Evolutionary conservation across 2,329 filamentous ascomycete genomes (phyloP).

Genomic region (Trichoderma sp.): DNA sequence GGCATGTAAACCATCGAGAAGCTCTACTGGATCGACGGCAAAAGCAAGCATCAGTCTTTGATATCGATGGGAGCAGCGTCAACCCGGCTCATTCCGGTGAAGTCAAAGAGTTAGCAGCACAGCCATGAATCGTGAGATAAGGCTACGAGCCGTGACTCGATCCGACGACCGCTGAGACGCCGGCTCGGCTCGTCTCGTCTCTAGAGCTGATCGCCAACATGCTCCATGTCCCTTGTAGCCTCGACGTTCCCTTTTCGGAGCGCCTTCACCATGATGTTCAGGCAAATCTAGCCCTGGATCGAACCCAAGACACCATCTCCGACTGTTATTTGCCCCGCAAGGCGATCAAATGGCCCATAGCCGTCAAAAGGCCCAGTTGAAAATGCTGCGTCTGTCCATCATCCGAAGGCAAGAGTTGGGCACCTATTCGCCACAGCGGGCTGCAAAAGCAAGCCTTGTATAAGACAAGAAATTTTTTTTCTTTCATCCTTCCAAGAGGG

Average conservation of each 20-base stretch:
- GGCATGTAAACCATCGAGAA: background rate
- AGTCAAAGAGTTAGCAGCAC: background rate
- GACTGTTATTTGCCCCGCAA: background rate
- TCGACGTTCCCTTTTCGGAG: background rate
- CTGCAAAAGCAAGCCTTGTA: background rate
- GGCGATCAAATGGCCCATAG: background rate
- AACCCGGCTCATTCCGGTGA: background rate
- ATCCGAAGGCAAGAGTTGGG: background rate
- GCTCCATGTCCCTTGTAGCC: background rate
- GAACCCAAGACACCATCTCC: background rate
- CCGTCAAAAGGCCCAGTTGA: background rate
- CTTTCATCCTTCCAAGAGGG: background rate
- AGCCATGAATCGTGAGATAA: background rate
- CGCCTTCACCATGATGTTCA: slow-evolving; percentile 5
- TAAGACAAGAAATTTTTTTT: background rate
- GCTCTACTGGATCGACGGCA: background rate
- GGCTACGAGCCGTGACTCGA: background rate
- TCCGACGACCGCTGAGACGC: background rate
- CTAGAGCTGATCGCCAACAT: slow-evolving; percentile 11
- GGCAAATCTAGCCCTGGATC: background rate
- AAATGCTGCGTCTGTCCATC: background rate
- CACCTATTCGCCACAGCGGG: background rate
- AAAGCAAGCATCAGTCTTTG: background rate
- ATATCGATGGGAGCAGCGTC: background rate
- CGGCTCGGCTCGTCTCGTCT: slow-evolving; percentile 12